Conservation (phyloP, 2,329 filamentous ascomycete genomes). For the Cladophialophora exuberans region DNA sequence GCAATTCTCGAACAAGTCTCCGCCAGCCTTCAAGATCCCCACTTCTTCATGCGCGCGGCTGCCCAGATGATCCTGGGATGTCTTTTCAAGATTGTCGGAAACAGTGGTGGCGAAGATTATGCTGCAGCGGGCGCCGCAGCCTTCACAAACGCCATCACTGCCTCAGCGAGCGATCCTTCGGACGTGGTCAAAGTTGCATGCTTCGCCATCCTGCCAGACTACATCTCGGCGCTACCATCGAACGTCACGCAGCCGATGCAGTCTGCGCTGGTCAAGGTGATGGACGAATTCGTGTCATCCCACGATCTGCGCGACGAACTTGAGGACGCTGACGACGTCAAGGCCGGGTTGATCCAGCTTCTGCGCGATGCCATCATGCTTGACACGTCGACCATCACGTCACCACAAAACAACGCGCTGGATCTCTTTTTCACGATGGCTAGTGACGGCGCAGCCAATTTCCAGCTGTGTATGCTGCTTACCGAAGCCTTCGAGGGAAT, state of each 20-base stretch:
- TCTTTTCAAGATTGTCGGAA: constrained; percentile 69
- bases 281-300: constrained; percentile 73
- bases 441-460: constrained; percentile 84
- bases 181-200: constrained; percentile 93
- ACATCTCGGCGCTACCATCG: constrained; percentile 58
- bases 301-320: constrained; percentile 78
- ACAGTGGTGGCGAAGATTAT: constrained; percentile 44
- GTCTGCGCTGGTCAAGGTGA: constrained; percentile 59
- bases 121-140: constrained; percentile 44
- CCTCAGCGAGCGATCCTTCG: constrained; percentile 73
- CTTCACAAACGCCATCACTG: constrained; percentile 67
- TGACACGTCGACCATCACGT: constrained; percentile 72
- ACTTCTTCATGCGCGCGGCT: constrained; percentile 79
- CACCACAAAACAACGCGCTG: constrained; percentile 63
- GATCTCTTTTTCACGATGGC: constrained; percentile 88
- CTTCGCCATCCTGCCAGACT: constrained; percentile 79
- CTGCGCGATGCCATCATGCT: constrained; percentile 81
- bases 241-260: constrained; percentile 62
- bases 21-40: constrained; percentile 70
- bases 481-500: constrained; percentile 91
- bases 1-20: constrained; percentile 81
- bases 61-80: constrained; percentile 85
- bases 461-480: constrained; percentile 85
- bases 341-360: constrained; percentile 86
- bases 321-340: constrained; percentile 85